Evolutionary conservation across 2,329 filamentous ascomycete species (phyloP).

Genomic region (Plectosphaerella plurivora): DNA sequence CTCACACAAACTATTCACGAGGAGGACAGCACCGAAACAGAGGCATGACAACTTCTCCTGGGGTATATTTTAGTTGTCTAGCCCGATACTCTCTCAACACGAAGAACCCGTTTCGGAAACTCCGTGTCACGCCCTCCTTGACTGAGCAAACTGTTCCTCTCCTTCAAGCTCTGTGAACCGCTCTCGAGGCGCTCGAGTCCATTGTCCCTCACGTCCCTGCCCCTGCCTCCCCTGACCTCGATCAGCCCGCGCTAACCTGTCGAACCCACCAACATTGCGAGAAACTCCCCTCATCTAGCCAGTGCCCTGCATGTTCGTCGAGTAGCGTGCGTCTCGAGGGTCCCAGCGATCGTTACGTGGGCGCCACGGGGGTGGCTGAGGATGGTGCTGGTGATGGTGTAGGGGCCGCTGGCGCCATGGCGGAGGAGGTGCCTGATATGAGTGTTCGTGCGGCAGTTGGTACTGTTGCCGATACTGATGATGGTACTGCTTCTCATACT

Average conservation of each 20-base stretch:
- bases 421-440: not conserved
- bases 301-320: too few species aligned
- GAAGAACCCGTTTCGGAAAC: not conserved
- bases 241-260: not conserved
- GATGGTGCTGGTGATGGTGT: not conserved
- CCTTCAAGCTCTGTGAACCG: not conserved
- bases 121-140: not conserved
- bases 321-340: too few species aligned
- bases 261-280: not conserved
- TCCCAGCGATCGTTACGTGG: too few species aligned
- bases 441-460: not conserved
- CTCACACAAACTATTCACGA: slow-evolving; percentile 66
- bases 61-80: not conserved
- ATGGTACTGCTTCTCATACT: not conserved
- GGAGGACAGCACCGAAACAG: slow-evolving; percentile 63
- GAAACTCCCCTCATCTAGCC: not conserved
- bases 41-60: slow-evolving; percentile 16
- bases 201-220: too few species aligned
- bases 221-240: too few species aligned
- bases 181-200: not conserved
- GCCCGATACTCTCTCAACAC: not conserved
- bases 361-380: too few species aligned
- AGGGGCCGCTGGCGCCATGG: not conserved
- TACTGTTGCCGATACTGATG: not conserved
- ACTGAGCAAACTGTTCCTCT: not conserved